Evolutionary conservation across 2,329 filamentous ascomycete genomes (phyloP).

Genomic region (Emmonsiellopsis sp.): DNA sequence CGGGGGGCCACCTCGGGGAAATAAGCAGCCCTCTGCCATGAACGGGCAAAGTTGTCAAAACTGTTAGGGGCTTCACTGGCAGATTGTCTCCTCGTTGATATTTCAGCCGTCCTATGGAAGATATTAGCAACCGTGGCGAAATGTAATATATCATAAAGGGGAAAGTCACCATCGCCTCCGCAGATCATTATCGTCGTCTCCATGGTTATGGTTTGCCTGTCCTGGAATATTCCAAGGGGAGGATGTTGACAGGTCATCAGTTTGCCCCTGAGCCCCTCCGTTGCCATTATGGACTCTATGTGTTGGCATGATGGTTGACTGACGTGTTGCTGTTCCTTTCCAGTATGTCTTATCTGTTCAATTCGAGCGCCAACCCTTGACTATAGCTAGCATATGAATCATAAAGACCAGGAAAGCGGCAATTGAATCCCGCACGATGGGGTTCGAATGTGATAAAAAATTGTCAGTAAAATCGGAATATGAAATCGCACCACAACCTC

Average conservation of each 20-base stretch:
- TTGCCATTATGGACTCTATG: background rate
- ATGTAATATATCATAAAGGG: background rate
- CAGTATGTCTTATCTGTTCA: no score
- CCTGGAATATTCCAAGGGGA: background rate
- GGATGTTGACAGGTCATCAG: background rate
- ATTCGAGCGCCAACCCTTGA: no score
- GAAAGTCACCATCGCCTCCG: background rate
- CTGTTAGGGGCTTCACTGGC: slow-evolving; percentile 71
- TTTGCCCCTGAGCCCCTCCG: background rate
- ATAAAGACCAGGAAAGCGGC: no score
- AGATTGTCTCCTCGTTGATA: background rate
- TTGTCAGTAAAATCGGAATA: no score
- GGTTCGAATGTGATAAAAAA: no score
- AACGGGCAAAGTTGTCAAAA: slow-evolving; percentile 84
- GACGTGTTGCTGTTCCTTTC: no score
- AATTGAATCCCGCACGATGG: no score
- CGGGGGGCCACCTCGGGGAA: slow-evolving; percentile 83
- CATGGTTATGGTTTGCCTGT: background rate
- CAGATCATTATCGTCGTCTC: background rate
- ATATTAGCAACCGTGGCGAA: background rate
- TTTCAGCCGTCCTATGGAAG: background rate
- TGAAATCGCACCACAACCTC: no score
- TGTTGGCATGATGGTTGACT: no score
- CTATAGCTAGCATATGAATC: no score
- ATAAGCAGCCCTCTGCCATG: slow-evolving; percentile 80